Conservation (phyloP, 2,329 filamentous ascomycete species). For the Helminthosporium solani region DNA sequence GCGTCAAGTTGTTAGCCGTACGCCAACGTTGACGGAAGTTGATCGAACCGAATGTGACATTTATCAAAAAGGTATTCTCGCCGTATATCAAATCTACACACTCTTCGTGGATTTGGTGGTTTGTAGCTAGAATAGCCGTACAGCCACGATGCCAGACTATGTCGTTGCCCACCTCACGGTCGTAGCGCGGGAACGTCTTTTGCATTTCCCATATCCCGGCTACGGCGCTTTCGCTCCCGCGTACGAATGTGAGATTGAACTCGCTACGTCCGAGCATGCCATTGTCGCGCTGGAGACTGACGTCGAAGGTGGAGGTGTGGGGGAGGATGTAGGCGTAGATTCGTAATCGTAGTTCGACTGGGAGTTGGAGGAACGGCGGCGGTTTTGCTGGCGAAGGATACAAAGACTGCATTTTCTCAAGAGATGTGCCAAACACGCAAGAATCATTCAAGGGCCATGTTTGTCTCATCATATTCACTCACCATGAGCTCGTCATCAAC, state of each 20-base stretch:
- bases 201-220: constrained; percentile 33
- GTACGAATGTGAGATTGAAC: constrained; percentile 36
- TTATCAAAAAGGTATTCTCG: constrained; percentile 48
- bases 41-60: constrained; percentile 47
- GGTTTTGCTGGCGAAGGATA: constrained; percentile 4
- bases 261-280: constrained; percentile 20
- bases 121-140: constrained; percentile 43
- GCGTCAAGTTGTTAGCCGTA: constrained; percentile 45
- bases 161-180: constrained; percentile 34
- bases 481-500: constrained; percentile 6
- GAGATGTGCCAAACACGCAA: background rate
- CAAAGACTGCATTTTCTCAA: constrained; percentile 15
- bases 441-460: too few relatives aligned
- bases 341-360: constrained; percentile 47
- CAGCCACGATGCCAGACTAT: constrained; percentile 48
- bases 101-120: constrained; percentile 48
- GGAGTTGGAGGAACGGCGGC: constrained; percentile 41
- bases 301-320: constrained; percentile 35
- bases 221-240: constrained; percentile 16
- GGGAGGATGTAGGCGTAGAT: constrained; percentile 48
- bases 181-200: constrained; percentile 21
- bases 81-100: constrained; percentile 50
- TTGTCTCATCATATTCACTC: constrained; percentile 3
- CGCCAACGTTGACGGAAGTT: constrained; percentile 49
- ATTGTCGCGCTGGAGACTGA: constrained; percentile 19